phyloP scores from a whole-genome alignment of 2,329 filamentous ascomycete genomes.

The Sclerotinia spermophila region DNA sequence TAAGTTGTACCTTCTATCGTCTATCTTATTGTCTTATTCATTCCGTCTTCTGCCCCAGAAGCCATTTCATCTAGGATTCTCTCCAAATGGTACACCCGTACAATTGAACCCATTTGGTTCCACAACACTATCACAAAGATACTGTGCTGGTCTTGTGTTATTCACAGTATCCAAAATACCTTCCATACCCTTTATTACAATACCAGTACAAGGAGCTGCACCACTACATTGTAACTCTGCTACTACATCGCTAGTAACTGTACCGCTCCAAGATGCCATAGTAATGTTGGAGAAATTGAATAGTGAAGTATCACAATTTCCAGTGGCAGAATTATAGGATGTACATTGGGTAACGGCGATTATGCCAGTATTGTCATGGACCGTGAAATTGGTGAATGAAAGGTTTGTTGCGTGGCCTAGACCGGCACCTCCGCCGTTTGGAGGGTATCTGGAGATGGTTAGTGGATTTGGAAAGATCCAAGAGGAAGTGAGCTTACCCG shows the following conservation, averaged over 20 bases:
- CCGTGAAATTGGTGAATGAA: conserved; percentile 10
- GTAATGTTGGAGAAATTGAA: conserved; percentile 40
- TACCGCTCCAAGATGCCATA: conserved; percentile 28
- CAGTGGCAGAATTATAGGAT: conserved; percentile 37
- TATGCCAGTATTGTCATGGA: conserved; percentile 3
- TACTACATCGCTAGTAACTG: conserved; percentile 23
- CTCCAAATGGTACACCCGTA: conserved; percentile 14
- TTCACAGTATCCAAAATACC: conserved; percentile 13
- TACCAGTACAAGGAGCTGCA: conserved; percentile 24
- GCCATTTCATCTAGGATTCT: conserved; percentile 11
- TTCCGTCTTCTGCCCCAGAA: too few relatives aligned
- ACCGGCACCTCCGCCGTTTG: conserved; percentile 57
- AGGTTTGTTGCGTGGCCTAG: conserved; percentile 39
- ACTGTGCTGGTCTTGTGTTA: conserved; percentile 2
- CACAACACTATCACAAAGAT: conserved; percentile 15
- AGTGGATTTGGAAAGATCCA: background rate
- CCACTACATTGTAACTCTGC: conserved; percentile 38
- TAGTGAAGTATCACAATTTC: conserved; percentile 41
- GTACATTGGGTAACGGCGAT: conserved; percentile 43
- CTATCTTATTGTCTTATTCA: background rate
- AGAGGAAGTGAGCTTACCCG: conserved; percentile 31
- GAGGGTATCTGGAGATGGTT: conserved; percentile 40
- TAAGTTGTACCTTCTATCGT: background rate
- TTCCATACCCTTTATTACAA: background rate
- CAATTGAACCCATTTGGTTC: conserved; percentile 2